Percentiles rank a stretch among this genome's conserved stretches.
Conservation (phyloP, 2,329 filamentous ascomycete genomes). For the Aphanoascus verrucosus region DNA sequence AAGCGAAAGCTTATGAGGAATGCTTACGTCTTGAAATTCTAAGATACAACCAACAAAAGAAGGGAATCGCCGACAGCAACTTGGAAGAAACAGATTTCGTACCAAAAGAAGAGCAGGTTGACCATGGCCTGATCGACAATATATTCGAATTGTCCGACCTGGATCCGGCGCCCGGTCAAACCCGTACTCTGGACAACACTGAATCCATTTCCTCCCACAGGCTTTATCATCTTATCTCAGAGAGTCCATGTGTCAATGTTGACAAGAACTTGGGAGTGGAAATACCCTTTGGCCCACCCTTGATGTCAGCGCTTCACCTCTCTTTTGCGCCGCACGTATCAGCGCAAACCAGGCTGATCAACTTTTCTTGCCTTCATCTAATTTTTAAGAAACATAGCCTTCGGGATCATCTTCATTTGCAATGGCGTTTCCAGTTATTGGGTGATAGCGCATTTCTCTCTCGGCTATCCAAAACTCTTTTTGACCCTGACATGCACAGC, state of each 20-base stretch:
- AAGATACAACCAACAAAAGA: constrained; percentile 25
- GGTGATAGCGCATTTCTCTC: constrained; percentile 76
- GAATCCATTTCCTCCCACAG: constrained; percentile 22
- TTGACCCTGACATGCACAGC: constrained; percentile 69
- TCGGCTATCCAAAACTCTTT: constrained; percentile 69
- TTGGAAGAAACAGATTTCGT: neutral
- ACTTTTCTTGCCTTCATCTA: constrained; percentile 62
- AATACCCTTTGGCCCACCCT: constrained; percentile 29
- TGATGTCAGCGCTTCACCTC: constrained; percentile 48
- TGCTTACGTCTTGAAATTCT: constrained; percentile 30
- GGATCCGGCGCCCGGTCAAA: constrained; percentile 4
- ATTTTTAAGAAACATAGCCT: constrained; percentile 67
- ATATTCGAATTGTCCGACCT: constrained; percentile 12
- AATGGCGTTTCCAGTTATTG: constrained; percentile 71
- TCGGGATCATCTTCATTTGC: constrained; percentile 59
- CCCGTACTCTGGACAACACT: constrained; percentile 20
- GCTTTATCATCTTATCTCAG: constrained; percentile 23
- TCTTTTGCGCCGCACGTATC: constrained; percentile 66
- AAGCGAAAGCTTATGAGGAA: constrained; percentile 40
- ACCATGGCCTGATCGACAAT: neutral
- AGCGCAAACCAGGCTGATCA: constrained; percentile 65
- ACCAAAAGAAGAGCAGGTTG: neutral
- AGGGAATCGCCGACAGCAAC: constrained; percentile 20
- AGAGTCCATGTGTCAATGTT: constrained; percentile 18
- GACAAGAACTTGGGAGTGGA: constrained; percentile 14